Conservation (phyloP, 345 rosid species). For the Melaleuca alternifolia region DNA sequence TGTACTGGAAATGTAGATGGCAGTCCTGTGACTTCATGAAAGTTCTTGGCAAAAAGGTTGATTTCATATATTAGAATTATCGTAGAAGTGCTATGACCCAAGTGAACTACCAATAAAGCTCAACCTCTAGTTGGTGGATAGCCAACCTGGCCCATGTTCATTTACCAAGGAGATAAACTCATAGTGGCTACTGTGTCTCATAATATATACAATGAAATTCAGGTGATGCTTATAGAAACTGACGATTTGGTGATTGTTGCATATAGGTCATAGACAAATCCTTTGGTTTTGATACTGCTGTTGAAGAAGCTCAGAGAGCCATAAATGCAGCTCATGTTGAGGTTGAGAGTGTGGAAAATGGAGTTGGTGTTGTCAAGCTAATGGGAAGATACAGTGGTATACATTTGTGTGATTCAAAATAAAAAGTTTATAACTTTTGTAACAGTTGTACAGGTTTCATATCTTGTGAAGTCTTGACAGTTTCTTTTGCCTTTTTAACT, state of each 20-base stretch:
- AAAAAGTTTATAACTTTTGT: background rate
- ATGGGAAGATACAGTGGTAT: conserved; percentile 98
- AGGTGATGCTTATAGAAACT: background rate
- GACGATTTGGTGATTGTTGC: background rate
- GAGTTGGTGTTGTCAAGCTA: conserved; percentile 87
- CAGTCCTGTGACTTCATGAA: background rate
- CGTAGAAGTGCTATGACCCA: background rate
- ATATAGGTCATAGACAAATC: conserved; percentile 89
- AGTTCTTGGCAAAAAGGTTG: background rate
- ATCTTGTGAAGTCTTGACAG: background rate
- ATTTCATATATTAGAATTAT: background rate
- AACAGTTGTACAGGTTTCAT: background rate
- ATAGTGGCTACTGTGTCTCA: background rate
- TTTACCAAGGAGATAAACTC: background rate
- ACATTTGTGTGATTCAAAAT: conserved; percentile 3
- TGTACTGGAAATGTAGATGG: background rate
- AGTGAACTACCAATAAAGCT: background rate
- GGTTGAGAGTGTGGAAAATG: conserved; percentile 95
- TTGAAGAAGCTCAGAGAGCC: conserved; percentile 97
- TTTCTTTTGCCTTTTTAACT: conserved; percentile 1
- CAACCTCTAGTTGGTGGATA: background rate
- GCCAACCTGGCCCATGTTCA: background rate
- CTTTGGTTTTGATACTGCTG: conserved; percentile 96
- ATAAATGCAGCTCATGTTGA: conserved; percentile 96
- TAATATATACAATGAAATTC: background rate